phyloP scores from a whole-genome alignment of 1,284 basidiomycete species.

The Ceratobasidium sp. region DNA sequence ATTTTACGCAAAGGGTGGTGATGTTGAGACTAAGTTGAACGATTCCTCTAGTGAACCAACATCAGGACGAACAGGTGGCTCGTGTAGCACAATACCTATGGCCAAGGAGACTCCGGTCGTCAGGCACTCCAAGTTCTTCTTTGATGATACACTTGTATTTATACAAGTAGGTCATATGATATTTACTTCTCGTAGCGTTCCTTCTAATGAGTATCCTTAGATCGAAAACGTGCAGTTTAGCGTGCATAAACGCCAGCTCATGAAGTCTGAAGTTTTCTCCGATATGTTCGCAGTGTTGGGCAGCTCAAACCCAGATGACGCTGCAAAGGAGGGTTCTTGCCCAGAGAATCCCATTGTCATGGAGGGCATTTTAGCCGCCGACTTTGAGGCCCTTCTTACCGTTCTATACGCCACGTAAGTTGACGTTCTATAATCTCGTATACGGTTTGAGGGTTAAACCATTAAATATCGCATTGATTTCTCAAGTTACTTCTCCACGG shows the following conservation, averaged over 20 bases:
- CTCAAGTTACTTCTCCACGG: background rate
- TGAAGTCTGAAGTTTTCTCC: conserved; percentile 31
- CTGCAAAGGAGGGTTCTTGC: conserved; percentile 21
- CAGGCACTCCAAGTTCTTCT: conserved; percentile 26
- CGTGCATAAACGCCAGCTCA: conserved; percentile 30
- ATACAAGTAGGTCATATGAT: background rate
- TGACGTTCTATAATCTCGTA: background rate
- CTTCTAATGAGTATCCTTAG: background rate
- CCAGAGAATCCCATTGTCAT: conserved; percentile 20
- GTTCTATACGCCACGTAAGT: conserved; percentile 30
- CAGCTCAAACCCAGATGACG: background rate
- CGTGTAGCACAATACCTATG: no score
- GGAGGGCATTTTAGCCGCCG: conserved; percentile 16
- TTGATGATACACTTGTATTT: conserved; percentile 28
- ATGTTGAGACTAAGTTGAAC: no score
- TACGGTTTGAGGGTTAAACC: no score
- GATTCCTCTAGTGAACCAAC: no score
- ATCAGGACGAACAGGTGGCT: no score
- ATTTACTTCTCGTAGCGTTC: background rate
- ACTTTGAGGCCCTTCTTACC: conserved; percentile 17
- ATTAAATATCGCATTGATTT: background rate
- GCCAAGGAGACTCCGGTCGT: no score
- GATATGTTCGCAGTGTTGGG: conserved; percentile 13
- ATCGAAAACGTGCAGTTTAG: conserved; percentile 15
- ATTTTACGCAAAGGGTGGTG: no score